Conservation (phyloP, 345 rosid species). For the Conringia planisiliqua region DNA sequence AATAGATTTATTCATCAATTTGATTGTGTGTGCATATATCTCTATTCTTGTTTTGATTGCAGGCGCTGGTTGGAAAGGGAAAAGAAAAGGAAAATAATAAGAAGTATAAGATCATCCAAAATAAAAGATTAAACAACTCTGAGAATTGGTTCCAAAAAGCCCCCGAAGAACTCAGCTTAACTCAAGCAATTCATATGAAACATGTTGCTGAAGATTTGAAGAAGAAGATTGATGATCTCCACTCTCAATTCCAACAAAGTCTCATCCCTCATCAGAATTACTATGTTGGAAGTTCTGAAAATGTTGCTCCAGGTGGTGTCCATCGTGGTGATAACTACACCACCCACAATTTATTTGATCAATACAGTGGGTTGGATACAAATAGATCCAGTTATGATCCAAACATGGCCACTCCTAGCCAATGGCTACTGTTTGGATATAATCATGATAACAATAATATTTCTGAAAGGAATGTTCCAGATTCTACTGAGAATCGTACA, state of each 20-base stretch:
- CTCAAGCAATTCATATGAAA: background rate
- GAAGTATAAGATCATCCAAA: background rate
- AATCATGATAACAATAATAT: background rate
- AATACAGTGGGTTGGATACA: too few relatives aligned
- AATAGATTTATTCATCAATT: too few relatives aligned
- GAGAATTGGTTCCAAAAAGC: background rate
- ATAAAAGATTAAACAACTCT: background rate
- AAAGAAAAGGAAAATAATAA: background rate
- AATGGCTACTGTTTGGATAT: background rate
- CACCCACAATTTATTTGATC: too few relatives aligned
- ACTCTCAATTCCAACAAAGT: background rate
- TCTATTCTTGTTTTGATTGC: too few relatives aligned
- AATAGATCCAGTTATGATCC: background rate
- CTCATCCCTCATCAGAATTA: background rate
- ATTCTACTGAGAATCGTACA: too few relatives aligned
- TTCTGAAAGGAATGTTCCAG: background rate
- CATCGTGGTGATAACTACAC: too few relatives aligned
- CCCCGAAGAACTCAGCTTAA: background rate
- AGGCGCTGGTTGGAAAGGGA: background rate
- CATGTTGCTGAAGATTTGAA: background rate
- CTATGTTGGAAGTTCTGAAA: background rate
- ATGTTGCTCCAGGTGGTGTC: background rate
- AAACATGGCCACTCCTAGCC: background rate
- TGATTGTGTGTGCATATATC: too few relatives aligned
- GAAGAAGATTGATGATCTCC: background rate